Conservation (phyloP, 2,329 filamentous ascomycete species). For the Trichophyton mentagrophytes region DNA sequence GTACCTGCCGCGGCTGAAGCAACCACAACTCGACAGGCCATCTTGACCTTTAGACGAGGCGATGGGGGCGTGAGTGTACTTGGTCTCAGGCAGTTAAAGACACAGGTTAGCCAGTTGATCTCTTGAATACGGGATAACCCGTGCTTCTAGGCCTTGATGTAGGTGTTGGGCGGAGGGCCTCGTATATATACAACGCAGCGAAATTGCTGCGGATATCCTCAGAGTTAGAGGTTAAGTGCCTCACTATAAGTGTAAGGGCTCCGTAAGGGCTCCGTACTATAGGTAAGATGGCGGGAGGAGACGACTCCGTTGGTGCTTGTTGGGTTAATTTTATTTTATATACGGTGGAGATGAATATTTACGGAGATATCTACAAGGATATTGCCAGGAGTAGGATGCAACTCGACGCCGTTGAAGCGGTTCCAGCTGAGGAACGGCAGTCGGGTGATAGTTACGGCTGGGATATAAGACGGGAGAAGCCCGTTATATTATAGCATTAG, state of each 20-base stretch:
- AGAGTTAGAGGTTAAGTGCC: not conserved
- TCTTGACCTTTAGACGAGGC: not conserved
- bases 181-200: not conserved
- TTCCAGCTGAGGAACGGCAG: not conserved
- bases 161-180: not conserved
- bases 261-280: not conserved
- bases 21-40: not conserved
- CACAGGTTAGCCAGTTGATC: not conserved
- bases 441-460: too few species aligned
- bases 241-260: not conserved
- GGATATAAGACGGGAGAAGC: too few species aligned
- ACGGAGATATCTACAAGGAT: not conserved
- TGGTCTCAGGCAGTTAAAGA: not conserved
- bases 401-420: not conserved
- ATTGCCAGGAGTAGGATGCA: not conserved
- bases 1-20: not conserved
- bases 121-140: not conserved
- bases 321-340: not conserved
- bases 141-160: not conserved
- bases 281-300: not conserved
- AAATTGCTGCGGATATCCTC: not conserved
- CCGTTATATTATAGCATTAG: too few species aligned
- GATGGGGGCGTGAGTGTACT: not conserved
- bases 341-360: not conserved
- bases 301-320: not conserved